Percentiles rank a stretch among this genome's conserved stretches.
These are phyloP conservation scores for Linum tenue DNA, from an alignment of 345 rosid genomes.

Conservation along the genomic window DNA sequence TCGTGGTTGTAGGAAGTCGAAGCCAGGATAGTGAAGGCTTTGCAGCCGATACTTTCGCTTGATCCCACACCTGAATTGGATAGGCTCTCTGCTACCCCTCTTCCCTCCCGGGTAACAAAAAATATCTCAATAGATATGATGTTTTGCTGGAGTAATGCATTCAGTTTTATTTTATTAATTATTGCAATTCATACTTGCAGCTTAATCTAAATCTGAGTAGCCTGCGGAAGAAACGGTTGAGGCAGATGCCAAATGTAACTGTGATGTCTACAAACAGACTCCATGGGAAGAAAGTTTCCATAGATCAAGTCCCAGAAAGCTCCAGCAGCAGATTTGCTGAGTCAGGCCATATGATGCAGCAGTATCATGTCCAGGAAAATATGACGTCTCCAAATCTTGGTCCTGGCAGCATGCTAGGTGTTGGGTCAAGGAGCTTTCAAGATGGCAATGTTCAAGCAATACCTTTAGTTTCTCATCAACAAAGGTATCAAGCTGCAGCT, in stretches of 20 bases:
- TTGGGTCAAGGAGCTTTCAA: conserved; percentile 35
- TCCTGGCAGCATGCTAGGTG: conserved; percentile 34
- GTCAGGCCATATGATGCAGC: conserved; percentile 20
- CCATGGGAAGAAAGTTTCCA: conserved; percentile 70
- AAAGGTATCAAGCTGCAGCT: conserved; percentile 44
- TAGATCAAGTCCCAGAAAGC: conserved; percentile 61
- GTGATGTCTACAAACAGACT: conserved; percentile 50
- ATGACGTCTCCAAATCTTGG: conserved; percentile 47
- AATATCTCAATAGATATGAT: neutral
- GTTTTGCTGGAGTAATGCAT: conserved; percentile 1
- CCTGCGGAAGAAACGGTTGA: conserved; percentile 61
- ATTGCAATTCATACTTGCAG: conserved; percentile 32
- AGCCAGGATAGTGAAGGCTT: conserved; percentile 80
- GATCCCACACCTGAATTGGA: conserved; percentile 91
- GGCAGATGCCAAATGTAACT: conserved; percentile 54
- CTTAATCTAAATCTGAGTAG: conserved; percentile 56
- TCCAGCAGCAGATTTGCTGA: conserved; percentile 44
- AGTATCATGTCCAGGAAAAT: conserved; percentile 51
- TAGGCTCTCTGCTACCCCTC: conserved; percentile 49
- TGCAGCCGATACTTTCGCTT: conserved; percentile 82
- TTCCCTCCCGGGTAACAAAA: conserved; percentile 45
- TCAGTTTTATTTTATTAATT: conserved; percentile 4
- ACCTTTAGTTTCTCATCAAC: conserved; percentile 43
- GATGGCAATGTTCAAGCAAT: conserved; percentile 44
- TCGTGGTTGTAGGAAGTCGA: conserved; percentile 68